A percentile compares a stretch with the other conserved stretches of the same genome.
These are phyloP conservation scores for Colletotrichum sojae DNA, from an alignment of 2,329 filamentous ascomycete species.

Conservation along the genomic window DNA sequence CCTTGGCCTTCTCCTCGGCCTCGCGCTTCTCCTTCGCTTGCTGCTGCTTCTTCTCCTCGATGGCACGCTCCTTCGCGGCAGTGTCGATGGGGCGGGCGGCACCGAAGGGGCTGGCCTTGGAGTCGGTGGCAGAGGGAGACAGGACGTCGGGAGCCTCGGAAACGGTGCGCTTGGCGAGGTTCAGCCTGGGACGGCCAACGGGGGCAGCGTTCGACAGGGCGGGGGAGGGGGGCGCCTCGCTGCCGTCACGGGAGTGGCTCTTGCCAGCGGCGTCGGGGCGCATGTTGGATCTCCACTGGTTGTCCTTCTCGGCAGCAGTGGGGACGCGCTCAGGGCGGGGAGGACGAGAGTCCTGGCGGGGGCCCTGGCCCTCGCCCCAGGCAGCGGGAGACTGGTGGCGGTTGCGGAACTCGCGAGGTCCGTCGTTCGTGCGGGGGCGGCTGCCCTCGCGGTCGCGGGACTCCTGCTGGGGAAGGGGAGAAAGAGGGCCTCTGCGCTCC, in stretches of 20 bases:
- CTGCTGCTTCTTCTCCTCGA: slow-evolving; percentile 88
- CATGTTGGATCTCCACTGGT: slow-evolving; percentile 94
- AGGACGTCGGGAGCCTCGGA: slow-evolving; percentile 74
- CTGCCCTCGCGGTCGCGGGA: slow-evolving; percentile 68
- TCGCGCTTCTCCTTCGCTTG: slow-evolving; percentile 87
- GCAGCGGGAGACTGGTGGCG: slow-evolving; percentile 79
- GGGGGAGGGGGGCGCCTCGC: slow-evolving; percentile 82
- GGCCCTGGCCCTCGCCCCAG: slow-evolving; percentile 76
- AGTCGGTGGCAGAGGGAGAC: slow-evolving; percentile 71
- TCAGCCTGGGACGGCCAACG: slow-evolving; percentile 82
- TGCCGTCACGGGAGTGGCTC: slow-evolving; percentile 79
- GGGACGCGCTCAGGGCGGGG: slow-evolving; percentile 76
- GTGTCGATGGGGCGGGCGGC: slow-evolving; percentile 96
- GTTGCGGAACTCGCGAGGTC: slow-evolving; percentile 72
- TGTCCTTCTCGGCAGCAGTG: slow-evolving; percentile 93
- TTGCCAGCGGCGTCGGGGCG: slow-evolving; percentile 78
- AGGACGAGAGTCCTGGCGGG: slow-evolving; percentile 79
- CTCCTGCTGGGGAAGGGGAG: slow-evolving; percentile 74
- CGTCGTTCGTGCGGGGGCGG: slow-evolving; percentile 69
- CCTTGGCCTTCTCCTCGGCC: slow-evolving; percentile 87
- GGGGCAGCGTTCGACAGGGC: slow-evolving; percentile 67
- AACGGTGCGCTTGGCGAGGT: slow-evolving; percentile 92
- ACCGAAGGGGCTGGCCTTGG: slow-evolving; percentile 94
- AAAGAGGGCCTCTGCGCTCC: slow-evolving; percentile 94
- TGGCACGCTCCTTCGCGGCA: slow-evolving; percentile 86